A percentile compares a stretch with the other conserved stretches of the same genome.
These are phyloP conservation scores for Fusarium verrucosum DNA, from an alignment of 2,329 filamentous ascomycete species.

Conservation along the genomic window DNA sequence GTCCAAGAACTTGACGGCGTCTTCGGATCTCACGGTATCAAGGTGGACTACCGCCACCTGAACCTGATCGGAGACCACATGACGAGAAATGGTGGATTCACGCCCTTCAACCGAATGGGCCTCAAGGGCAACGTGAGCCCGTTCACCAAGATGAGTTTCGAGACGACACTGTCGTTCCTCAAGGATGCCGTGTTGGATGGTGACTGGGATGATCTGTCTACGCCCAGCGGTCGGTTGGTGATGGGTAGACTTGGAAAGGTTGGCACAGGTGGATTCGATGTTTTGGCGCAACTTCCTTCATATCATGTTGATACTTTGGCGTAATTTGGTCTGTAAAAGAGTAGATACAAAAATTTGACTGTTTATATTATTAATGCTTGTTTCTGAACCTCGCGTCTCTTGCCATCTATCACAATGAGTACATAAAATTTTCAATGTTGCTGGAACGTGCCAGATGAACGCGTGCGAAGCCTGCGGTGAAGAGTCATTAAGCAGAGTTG, in stretches of 20 bases:
- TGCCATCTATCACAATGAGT: background rate
- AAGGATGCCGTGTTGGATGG: constrained; percentile 90
- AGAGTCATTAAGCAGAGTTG: too few species aligned
- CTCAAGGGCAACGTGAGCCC: constrained; percentile 85
- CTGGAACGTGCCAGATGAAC: too few species aligned
- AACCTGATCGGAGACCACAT: constrained; percentile 97
- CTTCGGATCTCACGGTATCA: constrained; percentile 90
- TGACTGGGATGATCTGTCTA: constrained; percentile 87
- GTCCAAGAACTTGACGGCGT: constrained; percentile 86
- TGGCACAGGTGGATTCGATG: constrained; percentile 92
- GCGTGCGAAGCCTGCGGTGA: too few species aligned
- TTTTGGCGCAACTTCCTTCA: constrained; percentile 71
- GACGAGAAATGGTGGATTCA: constrained; percentile 92
- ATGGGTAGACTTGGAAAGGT: constrained; percentile 83
- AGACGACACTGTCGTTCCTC: constrained; percentile 94
- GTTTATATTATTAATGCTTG: constrained; percentile 16
- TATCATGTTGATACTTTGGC: constrained; percentile 53
- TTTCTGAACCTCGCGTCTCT: background rate
- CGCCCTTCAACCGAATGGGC: constrained; percentile 91
- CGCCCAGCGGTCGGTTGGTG: constrained; percentile 88
- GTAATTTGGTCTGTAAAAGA: constrained; percentile 38
- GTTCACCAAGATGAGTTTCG: constrained; percentile 99
- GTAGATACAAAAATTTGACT: constrained; percentile 33
- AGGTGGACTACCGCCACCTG: constrained; percentile 88
- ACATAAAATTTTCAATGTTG: background rate